These are phyloP conservation scores for Carex kokanica DNA, from an alignment of 176 grass and related monocot species.

Conservation along the genomic window DNA sequence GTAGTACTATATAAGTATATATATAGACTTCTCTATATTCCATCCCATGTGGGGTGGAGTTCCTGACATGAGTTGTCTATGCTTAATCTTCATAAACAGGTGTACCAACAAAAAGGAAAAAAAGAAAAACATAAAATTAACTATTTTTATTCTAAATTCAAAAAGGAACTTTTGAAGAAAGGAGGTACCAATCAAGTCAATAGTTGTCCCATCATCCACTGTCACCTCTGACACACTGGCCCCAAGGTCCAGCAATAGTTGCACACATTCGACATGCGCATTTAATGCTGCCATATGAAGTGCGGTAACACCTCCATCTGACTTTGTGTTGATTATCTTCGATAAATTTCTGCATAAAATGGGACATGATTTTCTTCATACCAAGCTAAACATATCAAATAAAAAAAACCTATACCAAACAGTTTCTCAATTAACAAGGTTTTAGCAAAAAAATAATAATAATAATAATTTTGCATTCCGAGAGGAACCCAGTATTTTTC, in stretches of 20 bases:
- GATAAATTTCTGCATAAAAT: slow-evolving; percentile 14
- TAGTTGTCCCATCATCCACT: slow-evolving; percentile 79
- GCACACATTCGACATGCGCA: slow-evolving; percentile 71
- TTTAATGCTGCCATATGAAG: slow-evolving; percentile 96
- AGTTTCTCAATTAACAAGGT: background rate
- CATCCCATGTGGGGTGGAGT: background rate
- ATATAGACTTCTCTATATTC: background rate
- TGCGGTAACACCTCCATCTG: slow-evolving; percentile 86
- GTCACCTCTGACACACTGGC: slow-evolving; percentile 71
- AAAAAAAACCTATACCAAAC: too few species aligned
- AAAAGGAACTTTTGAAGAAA: background rate
- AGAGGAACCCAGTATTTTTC: background rate
- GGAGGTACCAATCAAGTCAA: slow-evolving; percentile 74
- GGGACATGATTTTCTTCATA: background rate
- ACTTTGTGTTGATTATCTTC: slow-evolving; percentile 30
- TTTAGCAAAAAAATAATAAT: background rate
- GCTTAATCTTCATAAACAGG: slow-evolving; percentile 1
- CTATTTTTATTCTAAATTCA: background rate
- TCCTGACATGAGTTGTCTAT: background rate
- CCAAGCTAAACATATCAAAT: background rate
- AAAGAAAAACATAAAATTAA: background rate
- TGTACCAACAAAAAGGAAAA: background rate
- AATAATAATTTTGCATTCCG: background rate
- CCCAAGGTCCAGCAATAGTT: slow-evolving; percentile 75
- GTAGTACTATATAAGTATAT: background rate